phyloP scores from a whole-genome alignment of 306 rosid species.

The Sicyos edulis region DNA sequence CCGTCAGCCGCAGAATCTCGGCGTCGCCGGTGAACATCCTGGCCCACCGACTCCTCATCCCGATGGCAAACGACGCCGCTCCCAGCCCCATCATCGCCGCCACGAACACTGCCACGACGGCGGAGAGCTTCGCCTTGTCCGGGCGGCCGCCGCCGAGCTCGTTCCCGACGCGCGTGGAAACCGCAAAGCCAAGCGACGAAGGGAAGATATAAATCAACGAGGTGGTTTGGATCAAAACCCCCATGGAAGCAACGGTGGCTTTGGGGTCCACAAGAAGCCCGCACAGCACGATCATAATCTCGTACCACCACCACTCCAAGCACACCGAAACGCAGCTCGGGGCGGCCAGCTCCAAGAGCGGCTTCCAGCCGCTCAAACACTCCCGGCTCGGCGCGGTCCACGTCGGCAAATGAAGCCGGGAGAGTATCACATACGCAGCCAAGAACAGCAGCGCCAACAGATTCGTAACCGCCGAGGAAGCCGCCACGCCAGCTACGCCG shows the following conservation, averaged over 20 bases:
- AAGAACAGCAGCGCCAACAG: slow-evolving; percentile 34
- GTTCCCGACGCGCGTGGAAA: slow-evolving; percentile 81
- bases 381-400: slow-evolving; percentile 63
- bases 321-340: slow-evolving; percentile 93
- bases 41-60: slow-evolving; percentile 63
- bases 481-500: slow-evolving; percentile 65
- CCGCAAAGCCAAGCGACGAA: slow-evolving; percentile 69
- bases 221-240: slow-evolving; percentile 79
- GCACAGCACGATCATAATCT: slow-evolving; percentile 84
- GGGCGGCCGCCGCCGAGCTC: slow-evolving; percentile 62
- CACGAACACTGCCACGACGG: slow-evolving; percentile 47
- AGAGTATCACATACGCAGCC: slow-evolving; percentile 31
- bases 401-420: slow-evolving; percentile 43
- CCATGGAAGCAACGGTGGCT: slow-evolving; percentile 89
- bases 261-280: slow-evolving; percentile 72
- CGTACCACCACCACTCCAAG: slow-evolving; percentile 99
- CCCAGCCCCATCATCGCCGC: slow-evolving; percentile 54
- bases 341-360: slow-evolving; percentile 59
- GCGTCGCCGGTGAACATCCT: slow-evolving; percentile 54
- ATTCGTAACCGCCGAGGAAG: slow-evolving; percentile 61
- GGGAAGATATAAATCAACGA: slow-evolving; percentile 83
- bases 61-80: slow-evolving; percentile 50
- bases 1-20: slow-evolving; percentile 53
- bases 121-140: slow-evolving; percentile 38
- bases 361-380: slow-evolving; percentile 59